Base-by-base conservation (phyloP, 306 rosid species). In the Vicia villosa region DNA sequence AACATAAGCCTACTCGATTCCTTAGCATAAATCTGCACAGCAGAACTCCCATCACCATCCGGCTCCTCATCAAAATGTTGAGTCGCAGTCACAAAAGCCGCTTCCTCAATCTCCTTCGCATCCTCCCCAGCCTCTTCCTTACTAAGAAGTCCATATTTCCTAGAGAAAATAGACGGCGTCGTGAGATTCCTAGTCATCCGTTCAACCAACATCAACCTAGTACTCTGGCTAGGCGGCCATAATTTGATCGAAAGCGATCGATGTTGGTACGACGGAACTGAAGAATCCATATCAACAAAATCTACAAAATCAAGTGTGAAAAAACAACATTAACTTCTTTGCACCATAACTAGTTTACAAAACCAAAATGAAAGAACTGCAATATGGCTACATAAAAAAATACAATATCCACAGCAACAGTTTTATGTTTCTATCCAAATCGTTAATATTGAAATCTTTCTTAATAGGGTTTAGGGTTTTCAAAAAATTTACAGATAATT, bases 161-260 rank as follows among this genome's bases (percentile, higher is more conserved):
- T 73, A 10, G 97, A 91, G 80, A 91, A 89, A 68, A 89, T 81
- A 60, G 97, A 91, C 8, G 97, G 97, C 51, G 93, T 89, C 3
- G 76, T 83, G 21, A 91, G 87, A 71, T 89, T 91, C 84, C 83
- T 91, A 63, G 83, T 77, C 96, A 91, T 85, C 50, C 93, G 77
- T 19, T 89, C 88, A 0, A 85, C 88, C 69, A 91, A 91, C 87
- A 77, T 79, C 37, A 87, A 64, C 82, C 97, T 85, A 22, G 97
- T 87, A 75, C 97, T 76, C 88, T 84, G 88, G 80, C 91, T 89
- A 17, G 94, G 91, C 10, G 97, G 96, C 97, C 96, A 91, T 58
- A 91, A 81, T 72, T 89, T 91, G 77, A 91, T 87, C 5, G 86
- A 61, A 57, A 82, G 77, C 4, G 83, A n/a, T 41, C 87, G 91